These are phyloP conservation scores for Fusarium concolor DNA, from an alignment of 2,329 filamentous ascomycete genomes.

Conservation along the genomic window DNA sequence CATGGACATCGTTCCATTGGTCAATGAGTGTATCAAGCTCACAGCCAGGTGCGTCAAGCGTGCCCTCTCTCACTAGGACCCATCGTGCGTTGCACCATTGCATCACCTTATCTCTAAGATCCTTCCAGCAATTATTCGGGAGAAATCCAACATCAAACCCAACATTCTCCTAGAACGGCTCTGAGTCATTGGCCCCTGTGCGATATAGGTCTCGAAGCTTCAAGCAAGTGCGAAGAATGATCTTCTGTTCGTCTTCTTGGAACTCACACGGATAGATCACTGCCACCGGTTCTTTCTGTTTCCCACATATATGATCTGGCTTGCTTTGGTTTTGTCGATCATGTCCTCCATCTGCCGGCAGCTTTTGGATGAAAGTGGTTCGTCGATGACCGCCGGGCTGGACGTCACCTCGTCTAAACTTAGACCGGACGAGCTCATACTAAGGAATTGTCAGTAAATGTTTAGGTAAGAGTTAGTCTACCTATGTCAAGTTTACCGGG, in stretches of 20 bases:
- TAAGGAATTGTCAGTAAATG: conserved; percentile 19
- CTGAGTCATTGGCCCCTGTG: neutral
- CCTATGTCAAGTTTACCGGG: neutral
- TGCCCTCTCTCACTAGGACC: neutral
- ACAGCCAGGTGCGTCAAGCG: fast-evolving
- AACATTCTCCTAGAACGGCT: neutral
- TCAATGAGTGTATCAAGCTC: neutral
- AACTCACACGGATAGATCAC: neutral
- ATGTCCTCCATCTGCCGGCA: fast-evolving
- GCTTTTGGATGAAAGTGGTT: neutral
- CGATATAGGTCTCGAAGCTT: neutral
- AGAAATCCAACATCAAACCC: neutral
- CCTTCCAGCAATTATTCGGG: fast-evolving
- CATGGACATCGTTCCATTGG: neutral
- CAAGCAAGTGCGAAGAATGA: neutral
- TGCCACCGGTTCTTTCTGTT: neutral
- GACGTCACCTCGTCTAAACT: conserved; percentile 27
- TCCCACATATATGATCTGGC: neutral
- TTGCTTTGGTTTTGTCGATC: neutral
- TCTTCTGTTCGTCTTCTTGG: neutral
- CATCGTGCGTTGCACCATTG: neutral
- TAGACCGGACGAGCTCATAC: neutral
- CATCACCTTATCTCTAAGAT: fast-evolving
- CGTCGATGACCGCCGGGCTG: neutral
- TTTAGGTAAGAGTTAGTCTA: too few species aligned